Evolutionary conservation across 306 rosid genomes (phyloP), one percentile per base, ranked within the genome.

Genomic region (Rosa chinensis): DNA sequence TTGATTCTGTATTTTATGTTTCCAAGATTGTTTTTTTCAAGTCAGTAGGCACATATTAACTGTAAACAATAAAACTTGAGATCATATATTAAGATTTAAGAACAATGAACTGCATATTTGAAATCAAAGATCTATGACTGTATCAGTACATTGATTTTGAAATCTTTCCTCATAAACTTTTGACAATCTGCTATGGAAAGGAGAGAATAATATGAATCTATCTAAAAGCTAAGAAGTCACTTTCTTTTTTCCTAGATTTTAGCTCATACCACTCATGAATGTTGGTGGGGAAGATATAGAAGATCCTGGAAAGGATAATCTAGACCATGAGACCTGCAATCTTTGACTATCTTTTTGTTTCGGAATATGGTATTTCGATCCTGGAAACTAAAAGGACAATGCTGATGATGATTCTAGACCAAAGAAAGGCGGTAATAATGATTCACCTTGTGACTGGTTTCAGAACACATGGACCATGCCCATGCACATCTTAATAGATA

Each of bases 121-220:
- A 25, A 28, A 28, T 63, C 68, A 63, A 28, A 28, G 68, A 63
- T 7, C 20, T 18, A 16, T 35, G 43, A 32, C n/a, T 35, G 8
- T 63, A 35, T 3, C 40, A 66, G 23, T 35, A 28, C 17, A 64
- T 64, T 13, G 10, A 16, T 25, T 61, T 61, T 25, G 67, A 61
- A 61, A 61, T 10, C 17, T 61, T 11, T 25, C 40, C 18, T 61
- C 6, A 18, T 13, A 64, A 44, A 48, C 71, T 68, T 76, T 77
- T 73, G 85, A 66, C 79, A 73, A 45, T 82, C 58, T 77, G 78
- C 82, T 59, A 25, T 37, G 23, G n/a, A 73, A 78, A 73, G 56
- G 52, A 55, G 66, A 66, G 59, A 71, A 71, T 45, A 58, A 59
- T 10, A 21, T 9, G 6, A 8, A 44, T 70, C 64, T 56, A n/a